A percentile compares a stretch with the other conserved stretches of the same genome.
Conservation (phyloP, 306 rosid genomes). For the Dryas alaskensis region DNA sequence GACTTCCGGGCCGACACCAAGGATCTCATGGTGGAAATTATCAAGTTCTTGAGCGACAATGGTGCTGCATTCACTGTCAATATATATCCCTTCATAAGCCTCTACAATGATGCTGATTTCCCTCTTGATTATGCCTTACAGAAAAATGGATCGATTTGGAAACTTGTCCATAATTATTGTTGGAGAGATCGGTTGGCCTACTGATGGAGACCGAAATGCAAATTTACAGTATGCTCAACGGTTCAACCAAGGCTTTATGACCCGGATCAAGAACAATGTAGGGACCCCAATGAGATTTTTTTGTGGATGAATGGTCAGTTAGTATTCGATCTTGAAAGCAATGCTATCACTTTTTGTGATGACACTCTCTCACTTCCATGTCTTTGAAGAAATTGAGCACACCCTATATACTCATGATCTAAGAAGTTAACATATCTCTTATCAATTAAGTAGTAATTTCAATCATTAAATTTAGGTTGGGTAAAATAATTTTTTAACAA, state of each 20-base stretch:
- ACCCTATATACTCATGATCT: not conserved
- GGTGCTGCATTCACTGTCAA: constrained; percentile 78
- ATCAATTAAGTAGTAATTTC: too few species aligned
- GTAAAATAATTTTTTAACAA: too few species aligned
- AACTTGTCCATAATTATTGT: constrained; percentile 69
- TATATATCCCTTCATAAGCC: too few species aligned
- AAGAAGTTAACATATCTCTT: not conserved
- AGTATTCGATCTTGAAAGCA: too few species aligned
- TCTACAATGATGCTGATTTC: too few species aligned
- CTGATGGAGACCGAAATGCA: constrained; percentile 77
- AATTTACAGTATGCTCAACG: constrained; percentile 64
- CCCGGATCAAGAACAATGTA: constrained; percentile 50
- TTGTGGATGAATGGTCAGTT: too few species aligned
- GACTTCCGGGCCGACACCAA: constrained; percentile 50
- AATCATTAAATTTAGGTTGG: too few species aligned
- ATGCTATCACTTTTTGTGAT: too few species aligned
- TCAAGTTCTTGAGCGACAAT: constrained; percentile 69
- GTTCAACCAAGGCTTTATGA: constrained; percentile 80
- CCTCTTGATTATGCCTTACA: constrained; percentile 36
- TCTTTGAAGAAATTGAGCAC: not conserved
- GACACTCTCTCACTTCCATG: not conserved
- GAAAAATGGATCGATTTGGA: constrained; percentile 67
- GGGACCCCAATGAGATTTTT: constrained; percentile 91
- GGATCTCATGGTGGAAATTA: constrained; percentile 64
- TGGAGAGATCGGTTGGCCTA: constrained; percentile 97